A percentile compares a stretch with the other conserved stretches of the same genome.
These are phyloP conservation scores for Hericium alpestre DNA, from an alignment of 768 basidiomycete genomes.

Conservation along the genomic window DNA sequence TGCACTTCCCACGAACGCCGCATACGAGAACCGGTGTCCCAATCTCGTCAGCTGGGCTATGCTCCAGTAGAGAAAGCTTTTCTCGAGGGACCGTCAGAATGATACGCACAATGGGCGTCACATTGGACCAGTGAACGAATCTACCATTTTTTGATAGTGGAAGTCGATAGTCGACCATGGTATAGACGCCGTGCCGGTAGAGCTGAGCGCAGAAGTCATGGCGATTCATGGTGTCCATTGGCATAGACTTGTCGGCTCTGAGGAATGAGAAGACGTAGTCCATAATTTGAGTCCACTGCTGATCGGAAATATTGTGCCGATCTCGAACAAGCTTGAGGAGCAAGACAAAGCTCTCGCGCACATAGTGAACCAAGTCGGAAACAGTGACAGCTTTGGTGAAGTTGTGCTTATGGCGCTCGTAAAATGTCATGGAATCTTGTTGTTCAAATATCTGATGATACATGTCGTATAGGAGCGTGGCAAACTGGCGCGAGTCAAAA, in stretches of 20 bases:
- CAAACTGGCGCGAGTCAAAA: slow-evolving; percentile 27
- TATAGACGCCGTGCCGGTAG: not conserved
- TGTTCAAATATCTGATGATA: slow-evolving; percentile 35
- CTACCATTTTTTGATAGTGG: not conserved
- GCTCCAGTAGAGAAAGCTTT: slow-evolving; percentile 19
- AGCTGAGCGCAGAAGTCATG: not conserved
- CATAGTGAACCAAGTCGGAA: slow-evolving; percentile 30
- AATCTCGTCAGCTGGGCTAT: slow-evolving; percentile 2
- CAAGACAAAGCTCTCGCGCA: slow-evolving; percentile 35
- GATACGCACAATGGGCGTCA: slow-evolving; percentile 30
- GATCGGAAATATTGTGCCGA: slow-evolving; percentile 12
- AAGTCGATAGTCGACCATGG: not conserved
- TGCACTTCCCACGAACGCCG: not conserved
- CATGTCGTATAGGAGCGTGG: slow-evolving; percentile 28
- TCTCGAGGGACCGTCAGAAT: slow-evolving; percentile 27
- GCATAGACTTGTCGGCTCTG: not conserved
- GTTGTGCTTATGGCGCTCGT: not conserved
- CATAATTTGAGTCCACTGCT: slow-evolving; percentile 34
- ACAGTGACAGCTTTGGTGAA: not conserved
- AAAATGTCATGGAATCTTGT: slow-evolving; percentile 20
- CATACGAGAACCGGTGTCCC: not conserved
- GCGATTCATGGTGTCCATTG: not conserved
- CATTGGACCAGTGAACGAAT: slow-evolving; percentile 15
- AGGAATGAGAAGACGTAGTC: slow-evolving; percentile 17
- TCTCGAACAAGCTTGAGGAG: slow-evolving; percentile 32